Base-by-base conservation (phyloP, 768 basidiomycete genomes). In the Mycena epipterygia region DNA sequence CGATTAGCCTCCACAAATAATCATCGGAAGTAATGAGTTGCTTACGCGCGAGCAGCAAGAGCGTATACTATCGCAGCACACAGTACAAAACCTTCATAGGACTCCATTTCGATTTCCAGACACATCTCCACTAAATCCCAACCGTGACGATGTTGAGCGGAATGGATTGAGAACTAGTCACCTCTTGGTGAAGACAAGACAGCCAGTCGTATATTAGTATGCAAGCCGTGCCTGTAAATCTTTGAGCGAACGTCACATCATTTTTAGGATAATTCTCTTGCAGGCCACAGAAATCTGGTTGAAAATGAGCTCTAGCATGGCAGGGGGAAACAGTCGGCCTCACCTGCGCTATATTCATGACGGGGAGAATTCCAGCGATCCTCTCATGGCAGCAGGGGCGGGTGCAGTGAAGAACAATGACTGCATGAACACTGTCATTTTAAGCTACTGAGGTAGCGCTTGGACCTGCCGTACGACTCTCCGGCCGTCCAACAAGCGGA, bases 201-300 rank as follows among this genome's bases (percentile, higher is more conserved):
- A 73, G 72, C 72, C 72, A 73, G 60, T 73, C 72, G 68, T 68
- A 73, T 30, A 73, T 48, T 8, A 73, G 29, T 29, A 73, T 67
- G 21, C 68, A 70, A 19, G 72, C 70, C 2, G 72, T 70, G 56
- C 72, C 72, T 73, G 39, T 44, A n/a, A n/a, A n/a, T 17, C 19
- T 9, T 48, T 64, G 19, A 51, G 25, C 21, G 56, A 49, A 35
- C 30, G 12, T 1, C 21, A 35, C 12, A 32, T 19, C 23, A 6
- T 8, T 25, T 21, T 14, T 49, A 19, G n/a, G n/a, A n/a, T n/a
- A 35, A n/a, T 44, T 4, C 17, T 44, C 49, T 21, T 53, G 67
- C 72, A 73, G 30, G 72, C 72, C n/a, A 70, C 67, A 57, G 70
- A 73, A 27, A 63, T 73, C 72, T 73, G 21, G 11, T 14, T 39